Conservation (phyloP, 2,329 filamentous ascomycete species). For the Trichoderma aggressivum region DNA sequence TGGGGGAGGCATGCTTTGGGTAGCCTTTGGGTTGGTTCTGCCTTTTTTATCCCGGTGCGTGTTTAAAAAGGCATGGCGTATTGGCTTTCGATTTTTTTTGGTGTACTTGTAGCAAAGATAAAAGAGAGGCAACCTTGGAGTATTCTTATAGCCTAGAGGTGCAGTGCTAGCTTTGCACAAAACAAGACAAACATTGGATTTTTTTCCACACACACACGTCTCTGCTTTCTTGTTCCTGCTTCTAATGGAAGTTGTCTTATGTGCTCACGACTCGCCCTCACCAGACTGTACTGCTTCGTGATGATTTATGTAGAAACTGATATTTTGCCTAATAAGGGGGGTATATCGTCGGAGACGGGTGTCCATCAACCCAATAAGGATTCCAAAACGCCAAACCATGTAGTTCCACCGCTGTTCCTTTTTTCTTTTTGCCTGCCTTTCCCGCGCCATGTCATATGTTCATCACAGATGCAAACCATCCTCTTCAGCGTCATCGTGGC, state of each 20-base stretch:
- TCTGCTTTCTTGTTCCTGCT: neutral
- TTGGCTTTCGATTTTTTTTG: neutral
- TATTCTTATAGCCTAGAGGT: constrained; percentile 12
- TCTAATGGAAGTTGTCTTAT: neutral
- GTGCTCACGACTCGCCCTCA: neutral
- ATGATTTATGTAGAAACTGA: neutral
- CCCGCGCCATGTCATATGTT: neutral
- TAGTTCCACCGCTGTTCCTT: neutral
- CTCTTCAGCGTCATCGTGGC: constrained; percentile 43
- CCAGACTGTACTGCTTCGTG: neutral
- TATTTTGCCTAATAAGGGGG: neutral
- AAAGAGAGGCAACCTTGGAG: constrained; percentile 12
- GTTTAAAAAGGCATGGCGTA: constrained; percentile 11
- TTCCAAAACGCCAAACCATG: constrained; percentile 27
- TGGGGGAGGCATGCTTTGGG: constrained; percentile 3
- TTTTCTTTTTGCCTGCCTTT: neutral
- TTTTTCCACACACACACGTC: neutral
- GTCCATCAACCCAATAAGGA: constrained; percentile 1
- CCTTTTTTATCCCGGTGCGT: constrained; percentile 5
- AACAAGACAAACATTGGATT: constrained; percentile 4
- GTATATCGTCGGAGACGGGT: constrained; percentile 9
- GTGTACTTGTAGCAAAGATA: constrained; percentile 13
- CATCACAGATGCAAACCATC: constrained; percentile 60
- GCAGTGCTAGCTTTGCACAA: constrained; percentile 17
- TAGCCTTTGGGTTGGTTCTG: constrained; percentile 15